Conservation (phyloP, 108 stramenopile genomes). For the Nannochloropsis oceanica region DNA sequence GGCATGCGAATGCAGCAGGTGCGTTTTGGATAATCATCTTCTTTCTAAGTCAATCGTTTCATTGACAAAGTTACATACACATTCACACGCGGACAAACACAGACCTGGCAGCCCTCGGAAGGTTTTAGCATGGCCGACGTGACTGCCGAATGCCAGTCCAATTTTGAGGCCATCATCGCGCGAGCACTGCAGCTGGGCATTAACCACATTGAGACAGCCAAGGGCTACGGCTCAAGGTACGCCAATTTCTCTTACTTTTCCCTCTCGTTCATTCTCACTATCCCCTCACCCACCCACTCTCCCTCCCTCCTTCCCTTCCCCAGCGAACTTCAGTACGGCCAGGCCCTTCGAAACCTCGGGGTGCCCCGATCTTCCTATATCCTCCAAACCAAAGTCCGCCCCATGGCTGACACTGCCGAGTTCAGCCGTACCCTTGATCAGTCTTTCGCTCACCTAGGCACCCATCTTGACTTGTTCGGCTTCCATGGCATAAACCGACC, state of each 20-base stretch:
- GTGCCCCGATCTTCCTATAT: conserved; percentile 53
- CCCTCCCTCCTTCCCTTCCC: not conserved
- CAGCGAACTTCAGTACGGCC: conserved; percentile 26
- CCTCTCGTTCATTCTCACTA: no score
- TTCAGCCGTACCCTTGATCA: conserved; percentile 46
- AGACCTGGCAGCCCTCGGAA: not conserved
- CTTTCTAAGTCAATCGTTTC: not conserved
- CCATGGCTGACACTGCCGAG: conserved; percentile 31
- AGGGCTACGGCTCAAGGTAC: conserved; percentile 33
- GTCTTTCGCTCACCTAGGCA: conserved; percentile 48
- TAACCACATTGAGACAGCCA: conserved; percentile 79
- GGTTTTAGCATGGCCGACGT: not conserved
- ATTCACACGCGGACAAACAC: not conserved
- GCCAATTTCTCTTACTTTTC: not conserved
- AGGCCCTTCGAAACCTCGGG: conserved; percentile 23
- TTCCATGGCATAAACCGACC: conserved; percentile 63
- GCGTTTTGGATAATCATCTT: conserved; percentile 39
- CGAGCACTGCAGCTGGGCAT: conserved; percentile 55
- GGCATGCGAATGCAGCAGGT: conserved; percentile 79
- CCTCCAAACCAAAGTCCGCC: conserved; percentile 62
- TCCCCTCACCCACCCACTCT: not conserved
- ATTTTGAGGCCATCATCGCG: conserved; percentile 48
- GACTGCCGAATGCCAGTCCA: conserved; percentile 49
- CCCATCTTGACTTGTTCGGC: conserved; percentile 66
- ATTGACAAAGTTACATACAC: not conserved